These are phyloP conservation scores for Coemansia sp. DNA, from an alignment of 192 early-diverging fungal species.

Conservation along the genomic window DNA sequence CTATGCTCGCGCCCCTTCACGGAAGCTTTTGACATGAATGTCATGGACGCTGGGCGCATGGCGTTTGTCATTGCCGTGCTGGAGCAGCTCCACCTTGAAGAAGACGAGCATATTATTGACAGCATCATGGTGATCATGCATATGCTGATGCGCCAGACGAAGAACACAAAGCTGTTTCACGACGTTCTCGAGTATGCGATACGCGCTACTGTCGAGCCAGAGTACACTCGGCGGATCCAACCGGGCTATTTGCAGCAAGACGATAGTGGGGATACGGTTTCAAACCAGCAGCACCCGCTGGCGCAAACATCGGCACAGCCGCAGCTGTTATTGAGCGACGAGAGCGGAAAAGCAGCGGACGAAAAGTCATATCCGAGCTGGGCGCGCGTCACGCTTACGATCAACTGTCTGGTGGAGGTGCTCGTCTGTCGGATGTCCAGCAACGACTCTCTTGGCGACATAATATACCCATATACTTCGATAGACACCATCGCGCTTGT, in stretches of 20 bases:
- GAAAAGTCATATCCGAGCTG: constrained; percentile 27
- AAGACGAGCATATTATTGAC: constrained; percentile 27
- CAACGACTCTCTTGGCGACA: constrained; percentile 19
- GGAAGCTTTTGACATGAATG: constrained; percentile 7
- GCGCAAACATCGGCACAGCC: background rate
- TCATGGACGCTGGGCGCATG: constrained; percentile 3
- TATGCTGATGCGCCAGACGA: constrained; percentile 15
- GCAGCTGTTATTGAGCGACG: constrained; percentile 3
- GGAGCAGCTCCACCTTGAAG: constrained; percentile 41
- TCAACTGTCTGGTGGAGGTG: constrained; percentile 17
- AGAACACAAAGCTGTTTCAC: constrained; percentile 12
- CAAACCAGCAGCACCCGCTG: background rate
- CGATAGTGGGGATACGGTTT: background rate
- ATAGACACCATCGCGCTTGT: constrained; percentile 36
- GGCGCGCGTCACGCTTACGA: constrained; percentile 20
- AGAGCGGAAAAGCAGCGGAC: background rate
- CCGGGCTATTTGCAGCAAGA: background rate
- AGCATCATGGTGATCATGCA: constrained; percentile 27
- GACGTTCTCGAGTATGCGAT: constrained; percentile 8
- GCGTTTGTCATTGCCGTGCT: constrained; percentile 33
- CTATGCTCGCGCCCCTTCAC: constrained; percentile 18
- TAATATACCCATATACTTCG: constrained; percentile 14
- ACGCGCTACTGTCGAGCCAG: constrained; percentile 30
- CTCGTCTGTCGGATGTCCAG: constrained; percentile 39
- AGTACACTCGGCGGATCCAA: constrained; percentile 7